Conservation (phyloP, 805 yeast genomes). For the Candida suzukii region DNA sequence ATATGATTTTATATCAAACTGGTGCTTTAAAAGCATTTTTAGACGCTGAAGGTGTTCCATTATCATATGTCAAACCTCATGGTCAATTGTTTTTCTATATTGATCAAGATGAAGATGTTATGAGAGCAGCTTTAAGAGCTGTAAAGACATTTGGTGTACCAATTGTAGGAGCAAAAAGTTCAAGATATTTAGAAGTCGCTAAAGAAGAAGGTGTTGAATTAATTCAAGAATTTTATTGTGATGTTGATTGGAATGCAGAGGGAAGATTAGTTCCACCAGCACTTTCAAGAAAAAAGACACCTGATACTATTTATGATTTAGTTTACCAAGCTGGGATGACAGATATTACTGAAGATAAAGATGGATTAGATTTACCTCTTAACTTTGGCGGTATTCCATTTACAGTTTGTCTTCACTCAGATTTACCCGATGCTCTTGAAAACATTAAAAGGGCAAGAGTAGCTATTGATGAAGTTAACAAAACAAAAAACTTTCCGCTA, state of each 20-base stretch:
- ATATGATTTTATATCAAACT: conserved; percentile 30
- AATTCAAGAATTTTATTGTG: conserved; percentile 31
- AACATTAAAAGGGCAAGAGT: conserved; percentile 24
- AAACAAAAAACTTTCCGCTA: not conserved
- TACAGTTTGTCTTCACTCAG: conserved; percentile 29
- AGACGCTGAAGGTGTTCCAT: conserved; percentile 27
- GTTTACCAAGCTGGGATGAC: conserved; percentile 20
- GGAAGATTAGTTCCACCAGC: conserved; percentile 25
- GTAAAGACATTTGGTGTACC: conserved; percentile 29
- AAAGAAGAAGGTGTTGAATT: conserved; percentile 25
- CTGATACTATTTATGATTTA: conserved; percentile 23
- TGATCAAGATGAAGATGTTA: conserved; percentile 27
- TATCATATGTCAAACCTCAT: conserved; percentile 30
- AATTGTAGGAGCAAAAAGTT: conserved; percentile 29
- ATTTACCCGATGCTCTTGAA: conserved; percentile 30
- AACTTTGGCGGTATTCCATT: conserved; percentile 24
- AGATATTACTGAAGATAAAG: conserved; percentile 18
- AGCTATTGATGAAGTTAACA: conserved; percentile 23
- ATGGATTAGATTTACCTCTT: conserved; percentile 17
- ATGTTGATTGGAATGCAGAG: conserved; percentile 25
- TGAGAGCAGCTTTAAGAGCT: conserved; percentile 29
- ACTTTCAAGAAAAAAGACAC: conserved; percentile 22
- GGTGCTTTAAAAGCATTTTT: conserved; percentile 31
- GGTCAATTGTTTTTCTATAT: conserved; percentile 32
- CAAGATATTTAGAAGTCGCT: conserved; percentile 22